Percentiles rank a stretch among this genome's conserved stretches.
These are phyloP conservation scores for Dothistroma septosporum DNA, from an alignment of 2,329 filamentous ascomycete genomes.

Conservation along the genomic window DNA sequence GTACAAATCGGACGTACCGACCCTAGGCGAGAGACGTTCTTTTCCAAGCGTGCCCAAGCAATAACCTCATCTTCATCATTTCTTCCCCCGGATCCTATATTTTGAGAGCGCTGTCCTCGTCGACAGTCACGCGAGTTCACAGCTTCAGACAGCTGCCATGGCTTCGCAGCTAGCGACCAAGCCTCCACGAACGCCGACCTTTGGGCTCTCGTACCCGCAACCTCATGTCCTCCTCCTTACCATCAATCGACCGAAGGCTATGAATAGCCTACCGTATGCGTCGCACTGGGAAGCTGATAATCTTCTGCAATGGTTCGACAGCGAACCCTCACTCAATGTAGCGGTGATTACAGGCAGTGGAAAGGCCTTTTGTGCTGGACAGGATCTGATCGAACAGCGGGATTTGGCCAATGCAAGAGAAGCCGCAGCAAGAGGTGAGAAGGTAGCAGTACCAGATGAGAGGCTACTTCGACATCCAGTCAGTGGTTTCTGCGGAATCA, in stretches of 20 bases:
- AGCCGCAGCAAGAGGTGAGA: conserved; percentile 21
- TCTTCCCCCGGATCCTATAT: too few species aligned
- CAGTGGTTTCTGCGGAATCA: conserved; percentile 54
- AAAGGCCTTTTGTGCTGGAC: conserved; percentile 53
- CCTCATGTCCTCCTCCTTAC: conserved; percentile 50
- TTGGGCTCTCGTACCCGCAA: conserved; percentile 44
- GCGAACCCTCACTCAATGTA: conserved; percentile 29
- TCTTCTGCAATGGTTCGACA: conserved; percentile 53
- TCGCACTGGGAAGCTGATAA: conserved; percentile 48
- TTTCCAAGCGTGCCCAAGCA: too few species aligned
- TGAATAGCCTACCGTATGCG: conserved; percentile 46
- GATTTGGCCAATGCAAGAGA: conserved; percentile 25
- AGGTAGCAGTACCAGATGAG: conserved; percentile 23
- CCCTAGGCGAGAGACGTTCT: too few species aligned
- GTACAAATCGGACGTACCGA: background rate
- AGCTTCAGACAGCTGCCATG: conserved; percentile 12
- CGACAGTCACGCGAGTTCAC: background rate
- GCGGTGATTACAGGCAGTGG: conserved; percentile 50
- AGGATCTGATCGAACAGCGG: conserved; percentile 51
- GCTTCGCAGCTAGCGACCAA: conserved; percentile 17
- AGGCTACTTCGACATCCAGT: conserved; percentile 24
- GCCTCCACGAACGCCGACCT: conserved; percentile 25
- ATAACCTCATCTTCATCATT: too few species aligned
- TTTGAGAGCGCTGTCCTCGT: too few species aligned
- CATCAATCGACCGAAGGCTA: conserved; percentile 48